phyloP scores from a whole-genome alignment of 202 grass and related monocot species.

The Saccharum hybrid region DNA sequence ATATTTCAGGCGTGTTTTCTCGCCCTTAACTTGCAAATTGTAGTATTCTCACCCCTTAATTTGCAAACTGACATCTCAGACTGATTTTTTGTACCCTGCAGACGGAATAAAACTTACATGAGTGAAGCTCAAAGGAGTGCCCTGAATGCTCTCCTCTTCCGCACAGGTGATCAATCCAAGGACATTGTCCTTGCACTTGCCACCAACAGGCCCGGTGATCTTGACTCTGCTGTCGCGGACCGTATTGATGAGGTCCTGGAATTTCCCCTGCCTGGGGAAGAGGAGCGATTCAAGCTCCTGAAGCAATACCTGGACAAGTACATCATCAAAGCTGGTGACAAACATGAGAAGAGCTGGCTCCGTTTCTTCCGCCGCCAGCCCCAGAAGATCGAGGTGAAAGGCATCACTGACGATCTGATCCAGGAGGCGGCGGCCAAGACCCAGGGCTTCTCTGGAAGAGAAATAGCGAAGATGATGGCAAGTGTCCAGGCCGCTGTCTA shows the following conservation, averaged over 20 bases:
- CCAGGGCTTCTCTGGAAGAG: constrained; percentile 90
- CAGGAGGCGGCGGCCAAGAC: constrained; percentile 83
- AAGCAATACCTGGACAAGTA: constrained; percentile 95
- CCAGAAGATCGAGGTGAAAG: constrained; percentile 84
- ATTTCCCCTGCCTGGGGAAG: constrained; percentile 91
- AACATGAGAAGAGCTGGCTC: constrained; percentile 52
- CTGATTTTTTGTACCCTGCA: constrained; percentile 47
- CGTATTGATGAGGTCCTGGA: constrained; percentile 97
- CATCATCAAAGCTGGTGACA: constrained; percentile 72
- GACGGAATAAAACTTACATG: constrained; percentile 98
- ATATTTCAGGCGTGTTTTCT: too few relatives aligned
- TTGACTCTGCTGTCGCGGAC: constrained; percentile 87
- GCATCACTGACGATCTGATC: constrained; percentile 77
- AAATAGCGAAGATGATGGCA: constrained; percentile 91
- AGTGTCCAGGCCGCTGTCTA: constrained; percentile 85
- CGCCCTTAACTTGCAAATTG: too few relatives aligned
- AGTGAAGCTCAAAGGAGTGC: constrained; percentile 99
- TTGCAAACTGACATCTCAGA: not conserved
- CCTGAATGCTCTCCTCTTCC: constrained; percentile 95
- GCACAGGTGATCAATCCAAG: constrained; percentile 93
- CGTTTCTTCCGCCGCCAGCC: constrained; percentile 65
- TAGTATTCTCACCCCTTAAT: too few relatives aligned
- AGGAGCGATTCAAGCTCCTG: constrained; percentile 80
- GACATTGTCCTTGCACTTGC: constrained; percentile 95
- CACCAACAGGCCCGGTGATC: constrained; percentile 92